A percentile compares a stretch with the other conserved stretches of the same genome.
These are phyloP conservation scores for Viola pubescens DNA, from an alignment of 441 rosid genomes.

Conservation along the genomic window DNA sequence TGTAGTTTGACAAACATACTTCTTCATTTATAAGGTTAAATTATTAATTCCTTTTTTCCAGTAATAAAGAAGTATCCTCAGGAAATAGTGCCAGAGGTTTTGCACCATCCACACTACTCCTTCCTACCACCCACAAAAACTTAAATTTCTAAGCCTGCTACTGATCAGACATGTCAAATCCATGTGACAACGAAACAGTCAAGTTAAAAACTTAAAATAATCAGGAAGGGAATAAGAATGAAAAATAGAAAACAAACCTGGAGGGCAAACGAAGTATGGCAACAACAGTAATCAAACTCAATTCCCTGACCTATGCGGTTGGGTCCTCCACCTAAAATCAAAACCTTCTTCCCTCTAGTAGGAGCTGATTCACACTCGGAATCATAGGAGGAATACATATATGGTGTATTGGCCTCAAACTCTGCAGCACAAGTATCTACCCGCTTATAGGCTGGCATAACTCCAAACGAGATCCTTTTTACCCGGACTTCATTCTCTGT, in stretches of 20 bases:
- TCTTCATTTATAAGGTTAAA: no score
- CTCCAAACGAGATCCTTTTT: constrained; percentile 59
- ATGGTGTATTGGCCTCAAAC: constrained; percentile 93
- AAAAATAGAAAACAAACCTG: constrained; percentile 49
- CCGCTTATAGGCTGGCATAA: constrained; percentile 76
- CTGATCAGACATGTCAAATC: no score
- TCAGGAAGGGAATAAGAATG: constrained; percentile 4
- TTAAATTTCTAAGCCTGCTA: no score
- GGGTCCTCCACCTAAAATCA: constrained; percentile 98
- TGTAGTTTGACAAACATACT: no score
- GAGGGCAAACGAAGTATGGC: constrained; percentile 91
- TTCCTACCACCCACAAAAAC: no score
- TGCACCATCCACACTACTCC: no score
- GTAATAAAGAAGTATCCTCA: no score
- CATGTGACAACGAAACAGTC: no score
- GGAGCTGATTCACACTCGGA: constrained; percentile 90
- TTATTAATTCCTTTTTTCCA: no score
- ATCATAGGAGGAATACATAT: constrained; percentile 97
- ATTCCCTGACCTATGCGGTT: constrained; percentile 97
- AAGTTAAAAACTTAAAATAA: neutral
- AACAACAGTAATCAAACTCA: constrained; percentile 97
- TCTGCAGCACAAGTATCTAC: constrained; percentile 99
- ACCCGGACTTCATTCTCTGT: constrained; percentile 75
- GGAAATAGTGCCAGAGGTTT: no score
- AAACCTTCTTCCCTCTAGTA: constrained; percentile 60